These are phyloP conservation scores for Aspergillus udagawae DNA, from an alignment of 2,329 filamentous ascomycete genomes.

Conservation along the genomic window DNA sequence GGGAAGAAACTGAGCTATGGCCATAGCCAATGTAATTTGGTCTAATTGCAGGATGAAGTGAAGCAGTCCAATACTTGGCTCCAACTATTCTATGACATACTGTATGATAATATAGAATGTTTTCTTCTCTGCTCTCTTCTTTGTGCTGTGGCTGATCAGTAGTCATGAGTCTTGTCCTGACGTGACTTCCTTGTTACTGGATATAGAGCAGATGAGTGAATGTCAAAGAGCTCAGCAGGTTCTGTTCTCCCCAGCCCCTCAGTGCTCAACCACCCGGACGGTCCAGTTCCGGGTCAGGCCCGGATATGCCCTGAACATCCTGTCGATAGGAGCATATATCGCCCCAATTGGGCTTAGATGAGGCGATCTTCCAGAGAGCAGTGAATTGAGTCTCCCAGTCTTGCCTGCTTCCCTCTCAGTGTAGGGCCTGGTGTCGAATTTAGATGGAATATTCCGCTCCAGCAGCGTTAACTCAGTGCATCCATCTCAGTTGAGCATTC, in stretches of 20 bases:
- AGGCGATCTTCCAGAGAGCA: not conserved
- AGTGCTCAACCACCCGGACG: not conserved
- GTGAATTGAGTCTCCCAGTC: not conserved
- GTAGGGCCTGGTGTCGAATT: not conserved
- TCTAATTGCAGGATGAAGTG: not conserved
- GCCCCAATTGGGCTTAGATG: not conserved
- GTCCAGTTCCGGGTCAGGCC: not conserved
- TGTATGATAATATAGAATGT: not conserved
- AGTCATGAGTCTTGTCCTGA: not conserved
- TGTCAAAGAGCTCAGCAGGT: not conserved
- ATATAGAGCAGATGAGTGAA: not conserved
- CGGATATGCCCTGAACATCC: not conserved
- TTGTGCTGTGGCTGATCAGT: not conserved
- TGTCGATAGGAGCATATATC: not conserved
- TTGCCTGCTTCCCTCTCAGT: not conserved
- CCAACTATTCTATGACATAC: not conserved
- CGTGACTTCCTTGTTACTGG: not conserved
- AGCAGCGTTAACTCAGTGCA: not conserved
- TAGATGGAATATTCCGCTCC: not conserved
- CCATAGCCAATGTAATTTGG: slow-evolving; percentile 33
- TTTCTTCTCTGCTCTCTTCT: not conserved
- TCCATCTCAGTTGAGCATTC: not conserved
- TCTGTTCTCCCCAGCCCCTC: not conserved
- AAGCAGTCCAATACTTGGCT: not conserved
- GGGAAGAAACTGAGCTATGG: slow-evolving; percentile 70